Percentiles rank a stretch among this genome's conserved stretches.
Evolutionary conservation across 2,329 filamentous ascomycete genomes (phyloP).

Genomic region (Akanthomyces dipterigenus): DNA sequence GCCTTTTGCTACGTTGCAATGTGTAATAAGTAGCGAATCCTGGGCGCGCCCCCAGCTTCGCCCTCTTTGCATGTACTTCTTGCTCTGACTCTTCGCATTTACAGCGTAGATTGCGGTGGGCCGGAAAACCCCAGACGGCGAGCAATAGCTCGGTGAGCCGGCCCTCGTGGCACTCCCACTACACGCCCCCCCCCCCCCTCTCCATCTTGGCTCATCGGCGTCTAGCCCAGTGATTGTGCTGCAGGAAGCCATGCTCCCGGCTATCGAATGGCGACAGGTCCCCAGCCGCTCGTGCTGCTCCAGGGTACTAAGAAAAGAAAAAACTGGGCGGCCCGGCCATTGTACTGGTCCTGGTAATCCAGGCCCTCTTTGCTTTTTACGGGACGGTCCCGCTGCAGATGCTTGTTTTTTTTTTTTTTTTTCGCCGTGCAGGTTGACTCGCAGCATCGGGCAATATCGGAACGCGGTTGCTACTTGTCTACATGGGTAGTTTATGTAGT

Average conservation of each 20-base stretch:
- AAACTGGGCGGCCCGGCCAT: neutral
- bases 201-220: neutral
- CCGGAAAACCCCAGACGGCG: too few species aligned
- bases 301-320: neutral
- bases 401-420: neutral
- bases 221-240: neutral
- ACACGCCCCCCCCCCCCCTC: neutral
- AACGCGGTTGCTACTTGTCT: neutral
- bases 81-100: too few species aligned
- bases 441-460: neutral
- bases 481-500: neutral
- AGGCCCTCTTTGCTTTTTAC: neutral
- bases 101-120: too few species aligned
- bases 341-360: too few species aligned
- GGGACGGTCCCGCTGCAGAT: neutral
- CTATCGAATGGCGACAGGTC: neutral
- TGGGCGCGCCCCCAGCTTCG: neutral
- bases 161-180: neutral
- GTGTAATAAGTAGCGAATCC: neutral
- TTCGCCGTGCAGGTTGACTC: neutral
- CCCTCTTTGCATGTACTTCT: too few species aligned
- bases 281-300: neutral
- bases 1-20: neutral
- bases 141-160: too few species aligned
- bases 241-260: neutral